Evolutionary conservation across 2,329 filamentous ascomycete species (phyloP), one percentile per base, ranked within the genome.

Genomic region (Decorospora gaudefroyi): DNA sequence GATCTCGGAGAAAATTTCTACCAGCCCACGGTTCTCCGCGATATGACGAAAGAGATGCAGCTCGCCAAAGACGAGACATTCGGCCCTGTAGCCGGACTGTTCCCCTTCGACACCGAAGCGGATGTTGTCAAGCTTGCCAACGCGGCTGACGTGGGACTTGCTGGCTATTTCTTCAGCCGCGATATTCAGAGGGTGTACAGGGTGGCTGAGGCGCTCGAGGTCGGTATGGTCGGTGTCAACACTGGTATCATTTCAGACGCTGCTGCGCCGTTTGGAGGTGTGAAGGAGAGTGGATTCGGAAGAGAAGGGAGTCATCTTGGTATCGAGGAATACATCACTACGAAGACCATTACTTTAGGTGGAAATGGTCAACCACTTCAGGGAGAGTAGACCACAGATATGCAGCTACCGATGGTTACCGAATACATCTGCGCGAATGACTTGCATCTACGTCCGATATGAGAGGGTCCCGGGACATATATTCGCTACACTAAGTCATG

Each of bases 41-140:
- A 87, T 51, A 92, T 96, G 85, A 95, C 79, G 8, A 76, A 79
- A 45, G 84, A 91, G 28, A 97, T 97, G 93, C 79, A 82, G 47
- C 80, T 97, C 57, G 85, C 88, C 4, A 76, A 76, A 1, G 92
- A 97, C 72, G 93, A 99, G 77, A 99, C 92, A 0, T 99, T 99
- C 67, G 93, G 93, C 0, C 93, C 93, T 2, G 87, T 97, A 0
- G 92, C 91, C 0, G 92, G 88, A 0, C 73, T 97, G 10, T 96
- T 96, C 76, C 80, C 84, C 34, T 99, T 97, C 66, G 81, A 88
- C 32, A 90, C 86, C 0, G 93, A 97, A 73, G 85, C 87, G 39
- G 91, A 97, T 62, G 93, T 96, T 4, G 83, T 97, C 19, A 77
- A 81, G 51, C 74, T 92, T 55, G 92, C 93, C 3, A 99, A 99